Evolutionary conservation across 2,329 filamentous ascomycete species (phyloP).

Genomic region (Fusarium xylarioides): DNA sequence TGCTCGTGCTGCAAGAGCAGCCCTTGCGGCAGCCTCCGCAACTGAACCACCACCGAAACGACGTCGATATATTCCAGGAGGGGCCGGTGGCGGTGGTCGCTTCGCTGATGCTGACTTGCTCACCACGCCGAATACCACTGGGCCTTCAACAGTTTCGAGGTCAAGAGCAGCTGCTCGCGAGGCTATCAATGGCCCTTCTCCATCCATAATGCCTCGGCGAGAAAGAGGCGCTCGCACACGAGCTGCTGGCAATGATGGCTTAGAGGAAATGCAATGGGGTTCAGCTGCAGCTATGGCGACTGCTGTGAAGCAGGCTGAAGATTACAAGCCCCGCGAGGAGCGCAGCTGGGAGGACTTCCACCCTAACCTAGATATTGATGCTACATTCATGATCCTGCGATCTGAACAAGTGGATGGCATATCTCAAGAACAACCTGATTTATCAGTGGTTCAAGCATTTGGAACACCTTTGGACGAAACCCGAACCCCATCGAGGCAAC

Average conservation of each 20-base stretch:
- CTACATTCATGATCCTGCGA: conserved; percentile 78
- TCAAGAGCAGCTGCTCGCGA: conserved; percentile 60
- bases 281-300: conserved; percentile 90
- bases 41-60: conserved; percentile 74
- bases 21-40: conserved; percentile 45
- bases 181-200: conserved; percentile 48
- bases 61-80: conserved; percentile 84
- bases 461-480: conserved; percentile 51
- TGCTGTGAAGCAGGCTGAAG: conserved; percentile 88
- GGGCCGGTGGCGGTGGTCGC: conserved; percentile 84
- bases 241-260: conserved; percentile 60
- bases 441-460: conserved; percentile 46
- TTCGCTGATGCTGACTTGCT: conserved; percentile 79
- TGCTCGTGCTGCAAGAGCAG: conserved; percentile 51
- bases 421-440: conserved; percentile 51
- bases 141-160: conserved; percentile 59
- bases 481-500: conserved; percentile 58
- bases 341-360: conserved; percentile 98
- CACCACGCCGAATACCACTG: conserved; percentile 60
- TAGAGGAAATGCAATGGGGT: conserved; percentile 76
- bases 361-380: conserved; percentile 90
- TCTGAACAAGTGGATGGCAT: conserved; percentile 87
- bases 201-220: conserved; percentile 61
- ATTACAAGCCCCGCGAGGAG: conserved; percentile 97
- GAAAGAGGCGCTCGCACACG: conserved; percentile 67